These are phyloP conservation scores for Blastomyces percursus DNA, from an alignment of 2,329 filamentous ascomycete genomes.

Conservation along the genomic window DNA sequence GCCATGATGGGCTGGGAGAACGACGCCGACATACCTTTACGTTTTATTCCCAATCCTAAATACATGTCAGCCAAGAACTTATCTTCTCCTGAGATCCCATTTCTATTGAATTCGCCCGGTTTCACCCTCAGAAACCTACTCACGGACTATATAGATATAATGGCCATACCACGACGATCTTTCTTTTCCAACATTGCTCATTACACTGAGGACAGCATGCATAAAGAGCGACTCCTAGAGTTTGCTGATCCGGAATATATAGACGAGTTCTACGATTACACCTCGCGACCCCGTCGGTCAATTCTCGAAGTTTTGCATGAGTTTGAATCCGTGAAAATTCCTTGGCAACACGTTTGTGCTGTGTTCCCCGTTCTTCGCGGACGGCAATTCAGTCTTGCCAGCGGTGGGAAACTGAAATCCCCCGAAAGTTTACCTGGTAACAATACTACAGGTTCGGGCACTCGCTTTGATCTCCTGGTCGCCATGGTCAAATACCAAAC, in stretches of 20 bases:
- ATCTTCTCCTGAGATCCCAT: slow-evolving; percentile 26
- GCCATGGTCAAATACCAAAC: slow-evolving; percentile 89
- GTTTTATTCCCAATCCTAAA: slow-evolving; percentile 32
- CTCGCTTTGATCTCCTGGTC: slow-evolving; percentile 60
- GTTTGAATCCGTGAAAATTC: slow-evolving; percentile 73
- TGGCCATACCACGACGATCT: slow-evolving; percentile 72
- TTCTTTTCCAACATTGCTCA: slow-evolving; percentile 73
- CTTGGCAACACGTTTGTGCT: slow-evolving; percentile 58
- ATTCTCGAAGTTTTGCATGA: slow-evolving; percentile 89
- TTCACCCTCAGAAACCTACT: slow-evolving; percentile 65
- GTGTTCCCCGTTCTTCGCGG: slow-evolving; percentile 73
- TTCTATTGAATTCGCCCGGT: slow-evolving; percentile 24
- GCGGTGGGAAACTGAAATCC: slow-evolving; percentile 46
- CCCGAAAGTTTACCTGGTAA: slow-evolving; percentile 7
- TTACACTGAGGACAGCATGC: slow-evolving; percentile 59
- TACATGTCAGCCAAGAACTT: slow-evolving; percentile 17
- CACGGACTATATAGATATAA: slow-evolving; percentile 76
- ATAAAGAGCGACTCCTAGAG: slow-evolving; percentile 71
- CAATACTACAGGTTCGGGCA: slow-evolving; percentile 24
- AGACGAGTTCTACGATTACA: slow-evolving; percentile 94
- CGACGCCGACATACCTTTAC: slow-evolving; percentile 60
- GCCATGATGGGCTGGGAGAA: slow-evolving; percentile 65
- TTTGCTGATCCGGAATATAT: slow-evolving; percentile 69
- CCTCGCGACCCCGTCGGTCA: slow-evolving; percentile 75
- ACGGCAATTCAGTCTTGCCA: slow-evolving; percentile 89